Base-by-base conservation (phyloP, 352 stramenopile genomes). In the Pythium guiyangense region DNA sequence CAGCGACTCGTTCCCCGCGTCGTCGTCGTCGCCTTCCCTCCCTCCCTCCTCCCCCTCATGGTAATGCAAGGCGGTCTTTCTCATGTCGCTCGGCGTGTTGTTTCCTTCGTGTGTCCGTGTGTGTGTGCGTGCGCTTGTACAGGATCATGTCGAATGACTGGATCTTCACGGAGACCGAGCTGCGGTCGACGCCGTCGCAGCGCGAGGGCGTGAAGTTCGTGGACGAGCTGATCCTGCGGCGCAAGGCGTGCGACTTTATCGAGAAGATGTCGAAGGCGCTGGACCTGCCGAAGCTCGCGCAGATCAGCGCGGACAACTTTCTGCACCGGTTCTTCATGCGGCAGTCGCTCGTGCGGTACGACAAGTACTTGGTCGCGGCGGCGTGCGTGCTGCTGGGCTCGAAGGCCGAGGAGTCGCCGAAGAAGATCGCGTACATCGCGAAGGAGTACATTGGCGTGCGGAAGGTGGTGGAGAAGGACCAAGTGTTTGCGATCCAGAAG, bases 241-340 rank as follows among this genome's bases (percentile, higher is more conserved):
- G 78, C 46, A 86, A 89, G 53, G 81, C 76, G 17, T 94, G 85
- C 50, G 74, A 90, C 62, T 92, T 92, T 22, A 89, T 95, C 27
- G 86, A 95, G 67, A 90, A 90, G 69, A 84, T 96, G 63, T 74
- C 77, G 25, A 90, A 91, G 47, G 60, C 71, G 4, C 54, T 96
- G 35, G 75, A 93, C 53, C 57, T 96, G 42, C 80, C 86, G 18
- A 92, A 92, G 59, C 73, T 95, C 9, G 81, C 80, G 49, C 79
- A 92, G 53, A 88, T 89, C 59, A 94, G 78, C 45, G 87, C 84
- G 22, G 75, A 87, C 67, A 89, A 90, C 47, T 96, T 84, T 49
- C 79, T 96, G n/a, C 87, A 96, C 57, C 77, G 86, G 29, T 96
- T 96, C 62, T 94, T 78, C 66, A 90, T 88, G 72, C 76, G 81